Evolutionary conservation across 1,284 basidiomycete species (phyloP).

Genomic region (Ceratobasidium sp.): DNA sequence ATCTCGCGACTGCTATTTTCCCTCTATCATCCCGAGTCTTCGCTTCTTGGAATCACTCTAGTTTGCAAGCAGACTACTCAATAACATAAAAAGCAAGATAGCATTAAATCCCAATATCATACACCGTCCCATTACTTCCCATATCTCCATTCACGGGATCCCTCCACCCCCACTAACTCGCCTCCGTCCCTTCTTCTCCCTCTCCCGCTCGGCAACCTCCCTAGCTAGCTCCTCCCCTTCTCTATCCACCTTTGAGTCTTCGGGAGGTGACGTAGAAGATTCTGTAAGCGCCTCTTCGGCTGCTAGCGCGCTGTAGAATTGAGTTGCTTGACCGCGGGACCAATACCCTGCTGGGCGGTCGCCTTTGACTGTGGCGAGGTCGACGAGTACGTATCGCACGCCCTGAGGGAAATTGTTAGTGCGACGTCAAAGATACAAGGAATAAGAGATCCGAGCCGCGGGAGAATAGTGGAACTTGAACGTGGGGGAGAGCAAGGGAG

Average conservation of each 20-base stretch:
- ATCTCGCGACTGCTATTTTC: too few species aligned
- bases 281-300: slow-evolving; percentile 59
- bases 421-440: slow-evolving; percentile 41
- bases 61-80: too few species aligned
- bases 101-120: background rate
- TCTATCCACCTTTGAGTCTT: background rate
- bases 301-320: slow-evolving; percentile 65
- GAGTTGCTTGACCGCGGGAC: slow-evolving; percentile 64
- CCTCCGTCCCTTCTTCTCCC: slow-evolving; percentile 17
- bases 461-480: slow-evolving; percentile 47
- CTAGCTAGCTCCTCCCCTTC: slow-evolving; percentile 6
- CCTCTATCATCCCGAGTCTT: too few species aligned
- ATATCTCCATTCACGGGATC: slow-evolving; percentile 3
- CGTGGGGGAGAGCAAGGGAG: slow-evolving; percentile 22
- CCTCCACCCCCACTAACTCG: slow-evolving; percentile 10
- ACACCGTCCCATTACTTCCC: background rate
- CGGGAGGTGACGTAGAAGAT: background rate
- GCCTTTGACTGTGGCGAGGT: slow-evolving; percentile 63
- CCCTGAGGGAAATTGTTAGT: slow-evolving; percentile 54
- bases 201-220: slow-evolving; percentile 23
- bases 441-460: slow-evolving; percentile 30
- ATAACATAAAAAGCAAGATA: background rate
- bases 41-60: too few species aligned
- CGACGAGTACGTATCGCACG: slow-evolving; percentile 70
- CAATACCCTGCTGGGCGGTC: slow-evolving; percentile 67